Base-by-base conservation (phyloP, 345 rosid genomes). In the Cardamine occulta region DNA sequence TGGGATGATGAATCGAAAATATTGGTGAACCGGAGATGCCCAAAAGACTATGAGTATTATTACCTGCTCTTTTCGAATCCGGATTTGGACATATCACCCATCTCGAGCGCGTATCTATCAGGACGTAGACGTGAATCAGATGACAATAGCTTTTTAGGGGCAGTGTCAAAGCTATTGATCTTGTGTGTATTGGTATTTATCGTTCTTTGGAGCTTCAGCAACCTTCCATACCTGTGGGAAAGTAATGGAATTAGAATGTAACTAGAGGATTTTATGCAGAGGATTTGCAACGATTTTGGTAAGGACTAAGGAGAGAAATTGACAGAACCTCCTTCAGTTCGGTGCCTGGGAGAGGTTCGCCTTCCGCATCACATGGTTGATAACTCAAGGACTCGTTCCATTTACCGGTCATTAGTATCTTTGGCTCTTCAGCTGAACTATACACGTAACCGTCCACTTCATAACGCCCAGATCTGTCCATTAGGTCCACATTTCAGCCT, bases 111-210 rank as follows among this genome's bases (percentile, higher is more conserved):
- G 44, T 74, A 84, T 86, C 96, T 85, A 69, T 90, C 96, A 6
- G 96, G 85, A 66, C 96, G 89, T 74, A 90, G 73, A 65, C 93
- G 91, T 35, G 96, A 86, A 80, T 90, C 96, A 2, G 96, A 90
- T 74, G 88, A 68, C 72, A 90, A 63, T 31, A 88, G 84, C 84
- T 84, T 88, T 80, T 80, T 85, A 14, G 93, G 89, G 45, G 93
- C 96, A 31, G 89, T 84, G 68, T 83, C 88, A 78, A 86, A 90
- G 86, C 93, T 90, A 84, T 90, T 90, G 51, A 88, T 49, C 87
- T 90, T 90, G 83, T 57, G 96, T 88, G 66, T 79, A 86, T 79
- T 88, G 89, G 81, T 76, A 85, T 70, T 85, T 88, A 65, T 90
- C 93, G 26, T 86, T 82, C 73, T 84, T 75, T 17, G 96, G 96